These are phyloP conservation scores for Mycena amicta DNA, from an alignment of 768 basidiomycete species.

Conservation along the genomic window DNA sequence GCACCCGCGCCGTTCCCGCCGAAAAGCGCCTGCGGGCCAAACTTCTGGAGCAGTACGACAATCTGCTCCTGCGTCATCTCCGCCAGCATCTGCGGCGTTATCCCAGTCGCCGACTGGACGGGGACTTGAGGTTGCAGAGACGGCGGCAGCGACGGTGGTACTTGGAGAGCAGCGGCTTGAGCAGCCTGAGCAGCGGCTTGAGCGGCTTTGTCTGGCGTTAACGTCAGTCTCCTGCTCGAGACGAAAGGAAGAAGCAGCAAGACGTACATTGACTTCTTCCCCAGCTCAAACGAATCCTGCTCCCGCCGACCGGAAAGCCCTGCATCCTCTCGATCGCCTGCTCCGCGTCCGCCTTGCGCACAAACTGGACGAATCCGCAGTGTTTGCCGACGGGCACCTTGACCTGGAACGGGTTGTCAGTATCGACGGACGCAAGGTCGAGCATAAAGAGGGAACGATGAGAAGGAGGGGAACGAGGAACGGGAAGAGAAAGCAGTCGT, in stretches of 20 bases:
- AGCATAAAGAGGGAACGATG: too few relatives aligned
- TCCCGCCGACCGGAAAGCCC: constrained; percentile 92
- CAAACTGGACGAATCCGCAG: constrained; percentile 95
- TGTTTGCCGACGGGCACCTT: constrained; percentile 77
- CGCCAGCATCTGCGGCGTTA: constrained; percentile 27
- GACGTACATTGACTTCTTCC: constrained; percentile 60
- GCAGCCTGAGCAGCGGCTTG: constrained; percentile 87
- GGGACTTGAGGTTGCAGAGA: constrained; percentile 7
- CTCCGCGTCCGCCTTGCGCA: constrained; percentile 89
- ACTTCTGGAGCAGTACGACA: constrained; percentile 59
- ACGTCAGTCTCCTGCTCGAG: background rate
- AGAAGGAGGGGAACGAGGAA: too few relatives aligned
- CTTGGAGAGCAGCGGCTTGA: constrained; percentile 64
- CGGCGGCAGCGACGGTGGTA: background rate
- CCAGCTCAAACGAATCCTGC: constrained; percentile 90
- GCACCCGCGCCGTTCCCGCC: constrained; percentile 22
- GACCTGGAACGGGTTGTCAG: constrained; percentile 51
- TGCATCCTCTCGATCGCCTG: constrained; percentile 96
- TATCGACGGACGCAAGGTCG: too few relatives aligned
- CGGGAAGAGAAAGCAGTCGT: too few relatives aligned
- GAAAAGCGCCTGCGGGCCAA: constrained; percentile 42
- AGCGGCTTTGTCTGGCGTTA: constrained; percentile 75
- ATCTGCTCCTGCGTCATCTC: constrained; percentile 65
- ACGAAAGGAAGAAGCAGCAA: constrained; percentile 1
- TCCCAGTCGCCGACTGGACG: constrained; percentile 13